Conservation (phyloP, 2,329 filamentous ascomycete species). For the Arthrinium phaeospermum region DNA sequence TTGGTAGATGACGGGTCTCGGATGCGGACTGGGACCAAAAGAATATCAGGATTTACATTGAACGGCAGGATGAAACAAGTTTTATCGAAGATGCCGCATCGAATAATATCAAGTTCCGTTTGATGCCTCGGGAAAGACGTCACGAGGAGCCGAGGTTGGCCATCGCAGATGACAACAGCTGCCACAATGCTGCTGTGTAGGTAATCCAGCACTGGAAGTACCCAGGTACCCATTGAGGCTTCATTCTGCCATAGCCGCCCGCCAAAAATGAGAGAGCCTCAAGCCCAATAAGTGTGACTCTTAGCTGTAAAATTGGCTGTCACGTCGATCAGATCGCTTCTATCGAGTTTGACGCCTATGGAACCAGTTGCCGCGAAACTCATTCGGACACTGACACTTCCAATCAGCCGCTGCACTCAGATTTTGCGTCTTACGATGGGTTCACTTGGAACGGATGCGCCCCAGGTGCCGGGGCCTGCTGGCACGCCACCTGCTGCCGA, state of each 20-base stretch:
- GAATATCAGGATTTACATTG: neutral
- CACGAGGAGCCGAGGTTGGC: neutral
- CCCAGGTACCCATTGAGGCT: constrained; percentile 4
- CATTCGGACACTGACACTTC: neutral
- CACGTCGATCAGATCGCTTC: neutral
- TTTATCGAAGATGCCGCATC: neutral
- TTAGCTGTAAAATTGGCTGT: neutral
- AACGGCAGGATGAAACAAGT: neutral
- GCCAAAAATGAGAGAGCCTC: constrained; percentile 16
- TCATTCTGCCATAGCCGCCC: constrained; percentile 5
- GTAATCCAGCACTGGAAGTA: neutral
- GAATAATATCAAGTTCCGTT: neutral
- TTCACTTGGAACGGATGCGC: constrained; percentile 8
- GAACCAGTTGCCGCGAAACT: neutral
- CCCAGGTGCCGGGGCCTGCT: neutral
- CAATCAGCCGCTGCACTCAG: neutral
- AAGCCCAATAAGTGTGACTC: constrained; percentile 7
- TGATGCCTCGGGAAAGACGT: neutral
- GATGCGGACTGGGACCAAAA: neutral
- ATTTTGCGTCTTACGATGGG: constrained; percentile 1
- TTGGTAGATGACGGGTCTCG: neutral
- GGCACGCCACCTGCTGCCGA: constrained; percentile 12
- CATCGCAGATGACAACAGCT: neutral
- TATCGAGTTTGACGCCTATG: neutral
- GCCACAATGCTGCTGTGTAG: neutral